These are phyloP conservation scores for Heimioporus punctisporus DNA, from an alignment of 1,284 basidiomycete species.

Conservation along the genomic window DNA sequence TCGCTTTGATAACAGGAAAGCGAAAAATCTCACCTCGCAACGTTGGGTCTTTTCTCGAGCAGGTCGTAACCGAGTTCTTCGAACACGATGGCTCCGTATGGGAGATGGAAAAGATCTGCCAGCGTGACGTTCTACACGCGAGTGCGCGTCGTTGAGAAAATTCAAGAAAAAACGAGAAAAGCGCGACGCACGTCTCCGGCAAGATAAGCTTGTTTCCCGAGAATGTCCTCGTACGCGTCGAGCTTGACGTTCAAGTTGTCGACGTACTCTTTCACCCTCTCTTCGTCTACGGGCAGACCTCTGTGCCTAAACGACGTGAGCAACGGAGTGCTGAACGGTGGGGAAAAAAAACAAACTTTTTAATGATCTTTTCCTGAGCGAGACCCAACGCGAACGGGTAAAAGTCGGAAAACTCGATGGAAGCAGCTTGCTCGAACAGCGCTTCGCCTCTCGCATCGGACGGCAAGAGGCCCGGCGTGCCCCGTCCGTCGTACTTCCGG, in stretches of 20 bases:
- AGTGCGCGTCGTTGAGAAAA: background rate
- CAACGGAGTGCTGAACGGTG: no score
- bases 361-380: slow-evolving; percentile 44
- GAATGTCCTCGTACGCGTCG: slow-evolving; percentile 31
- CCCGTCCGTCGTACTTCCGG: slow-evolving; percentile 41
- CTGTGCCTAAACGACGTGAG: slow-evolving; percentile 16
- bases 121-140: slow-evolving; percentile 48
- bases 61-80: slow-evolving; percentile 26
- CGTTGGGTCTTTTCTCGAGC: slow-evolving; percentile 26
- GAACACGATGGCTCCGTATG: slow-evolving; percentile 41
- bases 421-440: slow-evolving; percentile 51
- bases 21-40: slow-evolving; percentile 20
- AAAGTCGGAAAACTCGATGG: slow-evolving; percentile 28
- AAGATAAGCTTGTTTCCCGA: slow-evolving; percentile 29
- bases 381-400: slow-evolving; percentile 37
- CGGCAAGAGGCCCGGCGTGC: slow-evolving; percentile 33
- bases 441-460: slow-evolving; percentile 36
- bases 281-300: slow-evolving; percentile 28
- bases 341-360: no score
- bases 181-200: slow-evolving; percentile 31
- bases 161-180: background rate
- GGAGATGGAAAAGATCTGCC: slow-evolving; percentile 61
- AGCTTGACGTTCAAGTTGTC: slow-evolving; percentile 28
- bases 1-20: no score
- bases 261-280: slow-evolving; percentile 29